phyloP scores from a whole-genome alignment of 2,329 filamentous ascomycete genomes.

The Botrytis medusae region DNA sequence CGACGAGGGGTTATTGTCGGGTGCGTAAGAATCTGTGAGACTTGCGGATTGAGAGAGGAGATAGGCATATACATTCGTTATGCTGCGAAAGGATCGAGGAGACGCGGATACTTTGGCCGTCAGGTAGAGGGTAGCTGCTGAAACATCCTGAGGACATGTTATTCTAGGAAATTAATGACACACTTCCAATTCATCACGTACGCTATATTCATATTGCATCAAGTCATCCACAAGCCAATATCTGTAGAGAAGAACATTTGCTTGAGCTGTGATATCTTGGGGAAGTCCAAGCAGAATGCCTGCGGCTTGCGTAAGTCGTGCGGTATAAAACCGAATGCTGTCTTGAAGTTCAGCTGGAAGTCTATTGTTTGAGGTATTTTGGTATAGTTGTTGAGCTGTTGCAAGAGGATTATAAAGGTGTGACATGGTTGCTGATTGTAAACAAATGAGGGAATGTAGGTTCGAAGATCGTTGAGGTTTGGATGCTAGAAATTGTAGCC shows the following conservation, averaged over 20 bases:
- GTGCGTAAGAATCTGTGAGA: slow-evolving; percentile 26
- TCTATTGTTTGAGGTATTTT: slow-evolving; percentile 54
- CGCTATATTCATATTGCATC: slow-evolving; percentile 56
- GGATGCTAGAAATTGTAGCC: slow-evolving; percentile 22
- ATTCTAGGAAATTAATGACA: neutral
- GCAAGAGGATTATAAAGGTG: slow-evolving; percentile 71
- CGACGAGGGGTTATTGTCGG: slow-evolving; percentile 46
- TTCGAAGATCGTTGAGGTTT: slow-evolving; percentile 8
- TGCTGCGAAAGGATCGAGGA: slow-evolving; percentile 73
- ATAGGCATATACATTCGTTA: slow-evolving; percentile 83
- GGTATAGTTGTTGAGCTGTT: slow-evolving; percentile 66
- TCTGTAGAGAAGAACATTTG: slow-evolving; percentile 76
- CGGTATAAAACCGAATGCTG: slow-evolving; percentile 68
- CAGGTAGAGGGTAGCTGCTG: slow-evolving; percentile 78
- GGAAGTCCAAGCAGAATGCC: slow-evolving; percentile 80
- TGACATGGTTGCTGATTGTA: slow-evolving; percentile 46
- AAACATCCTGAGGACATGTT: slow-evolving; percentile 63
- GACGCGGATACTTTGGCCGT: slow-evolving; percentile 78
- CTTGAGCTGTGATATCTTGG: slow-evolving; percentile 82
- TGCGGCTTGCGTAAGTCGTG: slow-evolving; percentile 73
- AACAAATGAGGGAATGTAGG: neutral
- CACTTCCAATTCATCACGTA: slow-evolving; percentile 18
- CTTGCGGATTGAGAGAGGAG: slow-evolving; percentile 62
- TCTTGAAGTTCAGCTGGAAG: slow-evolving; percentile 70
- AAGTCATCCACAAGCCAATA: slow-evolving; percentile 66